Conservation (phyloP, 202 grass and related monocot genomes). For the Dendrocalamus latiflorus region DNA sequence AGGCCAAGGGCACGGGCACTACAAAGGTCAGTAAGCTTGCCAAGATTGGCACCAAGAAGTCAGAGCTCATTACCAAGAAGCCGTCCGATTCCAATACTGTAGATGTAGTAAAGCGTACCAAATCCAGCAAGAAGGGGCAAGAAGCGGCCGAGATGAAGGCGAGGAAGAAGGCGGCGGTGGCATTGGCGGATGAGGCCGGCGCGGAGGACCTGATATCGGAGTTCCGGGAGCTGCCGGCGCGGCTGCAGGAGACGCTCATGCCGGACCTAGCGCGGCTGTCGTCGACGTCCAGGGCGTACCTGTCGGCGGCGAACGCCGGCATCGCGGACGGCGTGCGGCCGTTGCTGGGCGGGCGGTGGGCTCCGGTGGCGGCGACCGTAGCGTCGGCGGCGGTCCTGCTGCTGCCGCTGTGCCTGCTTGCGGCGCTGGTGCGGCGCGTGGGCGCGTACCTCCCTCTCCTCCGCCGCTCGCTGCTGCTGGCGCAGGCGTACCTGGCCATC, state of each 20-base stretch:
- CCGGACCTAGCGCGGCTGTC: conserved; percentile 85
- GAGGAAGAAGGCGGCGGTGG: background rate
- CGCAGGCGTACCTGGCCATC: conserved; percentile 95
- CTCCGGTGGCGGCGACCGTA: conserved; percentile 44
- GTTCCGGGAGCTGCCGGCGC: conserved; percentile 55
- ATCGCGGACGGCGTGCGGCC: conserved; percentile 75
- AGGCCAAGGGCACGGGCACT: conserved; percentile 12
- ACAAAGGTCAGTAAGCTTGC: background rate
- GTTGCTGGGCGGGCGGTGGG: conserved; percentile 63
- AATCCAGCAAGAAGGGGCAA: conserved; percentile 43
- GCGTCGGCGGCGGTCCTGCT: conserved; percentile 58
- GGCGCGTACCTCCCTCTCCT: conserved; percentile 72
- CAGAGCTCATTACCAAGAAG: conserved; percentile 30
- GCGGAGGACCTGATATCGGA: conserved; percentile 64
- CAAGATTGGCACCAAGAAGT: background rate
- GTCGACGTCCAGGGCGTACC: conserved; percentile 73
- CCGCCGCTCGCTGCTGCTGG: conserved; percentile 62
- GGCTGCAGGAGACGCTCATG: conserved; percentile 71
- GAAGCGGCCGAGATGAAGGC: no score
- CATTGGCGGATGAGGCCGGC: conserved; percentile 33
- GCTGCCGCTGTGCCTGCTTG: conserved; percentile 64
- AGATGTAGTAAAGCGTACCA: conserved; percentile 11
- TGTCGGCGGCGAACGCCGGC: conserved; percentile 70
- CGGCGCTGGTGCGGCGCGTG: conserved; percentile 54
- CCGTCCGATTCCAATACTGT: conserved; percentile 16